Evolutionary conservation across 768 basidiomycete genomes (phyloP).

Genomic region (Lanmaoa pseudosensibilis): DNA sequence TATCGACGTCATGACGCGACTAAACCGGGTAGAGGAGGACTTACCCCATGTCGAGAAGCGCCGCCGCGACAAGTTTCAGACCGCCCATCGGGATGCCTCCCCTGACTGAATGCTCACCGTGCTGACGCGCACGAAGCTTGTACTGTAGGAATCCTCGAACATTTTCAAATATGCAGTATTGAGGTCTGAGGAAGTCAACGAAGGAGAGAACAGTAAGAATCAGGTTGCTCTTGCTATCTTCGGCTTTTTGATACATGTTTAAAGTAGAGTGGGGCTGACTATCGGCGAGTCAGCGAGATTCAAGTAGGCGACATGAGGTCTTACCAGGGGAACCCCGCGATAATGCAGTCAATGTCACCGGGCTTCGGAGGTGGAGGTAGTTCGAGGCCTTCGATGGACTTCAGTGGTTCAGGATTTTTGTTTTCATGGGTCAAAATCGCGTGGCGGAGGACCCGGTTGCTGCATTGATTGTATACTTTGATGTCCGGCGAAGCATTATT

Average conservation of each 20-base stretch:
- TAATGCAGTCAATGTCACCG: slow-evolving; percentile 58
- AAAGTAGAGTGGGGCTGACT: slow-evolving; percentile 74
- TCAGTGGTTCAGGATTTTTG: slow-evolving; percentile 40
- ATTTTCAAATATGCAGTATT: slow-evolving; percentile 50
- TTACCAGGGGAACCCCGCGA: slow-evolving; percentile 78
- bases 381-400: slow-evolving; percentile 37
- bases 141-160: slow-evolving; percentile 46
- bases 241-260: slow-evolving; percentile 69
- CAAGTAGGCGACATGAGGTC: not conserved
- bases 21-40: slow-evolving; percentile 1
- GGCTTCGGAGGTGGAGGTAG: slow-evolving; percentile 50
- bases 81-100: slow-evolving; percentile 76
- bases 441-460: slow-evolving; percentile 60
- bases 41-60: slow-evolving; percentile 67
- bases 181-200: slow-evolving; percentile 42
- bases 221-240: slow-evolving; percentile 67
- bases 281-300: slow-evolving; percentile 5
- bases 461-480: slow-evolving; percentile 68
- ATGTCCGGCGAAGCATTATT: slow-evolving; percentile 55
- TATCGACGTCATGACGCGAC: not conserved
- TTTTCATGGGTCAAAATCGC: slow-evolving; percentile 52
- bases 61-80: slow-evolving; percentile 62
- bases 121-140: slow-evolving; percentile 40
- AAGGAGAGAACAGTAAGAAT: slow-evolving; percentile 57
- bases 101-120: slow-evolving; percentile 43